phyloP scores from a whole-genome alignment of 2,329 filamentous ascomycete genomes.

The Trichoderma sp. region DNA sequence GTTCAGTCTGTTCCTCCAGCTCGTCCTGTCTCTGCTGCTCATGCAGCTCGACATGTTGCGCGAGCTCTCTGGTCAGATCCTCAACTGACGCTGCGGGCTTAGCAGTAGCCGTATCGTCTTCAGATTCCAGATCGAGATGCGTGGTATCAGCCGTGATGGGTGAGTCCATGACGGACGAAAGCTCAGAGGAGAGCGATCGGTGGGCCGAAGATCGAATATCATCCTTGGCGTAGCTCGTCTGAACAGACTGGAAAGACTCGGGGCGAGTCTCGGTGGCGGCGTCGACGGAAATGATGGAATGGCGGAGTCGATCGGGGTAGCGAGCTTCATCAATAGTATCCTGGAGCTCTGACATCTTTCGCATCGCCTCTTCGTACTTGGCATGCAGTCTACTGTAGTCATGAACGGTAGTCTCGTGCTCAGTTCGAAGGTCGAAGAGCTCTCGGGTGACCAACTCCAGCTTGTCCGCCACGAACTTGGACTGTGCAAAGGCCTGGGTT shows the following conservation, averaged over 20 bases:
- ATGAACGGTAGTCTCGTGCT: conserved; percentile 80
- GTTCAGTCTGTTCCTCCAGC: neutral
- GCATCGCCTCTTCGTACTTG: conserved; percentile 90
- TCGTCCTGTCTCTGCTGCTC: neutral
- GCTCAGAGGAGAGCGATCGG: conserved; percentile 90
- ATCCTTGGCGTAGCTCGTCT: conserved; percentile 70
- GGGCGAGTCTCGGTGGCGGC: conserved; percentile 59
- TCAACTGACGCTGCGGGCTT: conserved; percentile 44
- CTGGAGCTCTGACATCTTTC: conserved; percentile 79
- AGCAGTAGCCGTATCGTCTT: conserved; percentile 47
- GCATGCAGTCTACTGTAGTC: conserved; percentile 80
- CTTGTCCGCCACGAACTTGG: conserved; percentile 86
- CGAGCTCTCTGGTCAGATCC: conserved; percentile 39
- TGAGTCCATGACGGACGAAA: conserved; percentile 83
- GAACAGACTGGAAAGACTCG: conserved; percentile 79
- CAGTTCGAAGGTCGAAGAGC: conserved; percentile 83
- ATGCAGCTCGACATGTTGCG: neutral
- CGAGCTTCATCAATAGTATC: conserved; percentile 79
- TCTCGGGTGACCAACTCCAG: conserved; percentile 90
- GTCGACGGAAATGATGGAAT: conserved; percentile 57
- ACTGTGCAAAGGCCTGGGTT: conserved; percentile 71
- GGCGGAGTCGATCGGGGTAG: conserved; percentile 57
- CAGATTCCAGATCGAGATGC: conserved; percentile 52
- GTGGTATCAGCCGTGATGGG: conserved; percentile 64
- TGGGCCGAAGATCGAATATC: conserved; percentile 67